These are phyloP conservation scores for Allium sativum DNA, from an alignment of 106 monocot species.

Conservation along the genomic window DNA sequence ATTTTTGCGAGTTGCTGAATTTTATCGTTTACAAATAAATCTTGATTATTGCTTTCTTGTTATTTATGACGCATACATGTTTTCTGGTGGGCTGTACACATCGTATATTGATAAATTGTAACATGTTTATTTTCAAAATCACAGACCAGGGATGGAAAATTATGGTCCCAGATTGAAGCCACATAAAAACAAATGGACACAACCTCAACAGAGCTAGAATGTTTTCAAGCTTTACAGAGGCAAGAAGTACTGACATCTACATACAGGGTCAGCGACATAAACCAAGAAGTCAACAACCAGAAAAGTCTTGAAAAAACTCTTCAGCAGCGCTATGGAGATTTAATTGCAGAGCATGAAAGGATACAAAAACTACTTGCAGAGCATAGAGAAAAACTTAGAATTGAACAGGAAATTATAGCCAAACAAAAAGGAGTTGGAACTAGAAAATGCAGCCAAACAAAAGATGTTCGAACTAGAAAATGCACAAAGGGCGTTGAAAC, in stretches of 20 bases:
- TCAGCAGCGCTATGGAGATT: conserved; percentile 63
- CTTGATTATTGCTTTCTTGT: too few relatives aligned
- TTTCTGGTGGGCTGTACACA: too few relatives aligned
- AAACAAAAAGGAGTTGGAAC: conserved; percentile 25
- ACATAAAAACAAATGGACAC: conserved; percentile 85
- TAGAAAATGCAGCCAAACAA: too few relatives aligned
- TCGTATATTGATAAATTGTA: too few relatives aligned
- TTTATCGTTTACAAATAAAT: too few relatives aligned
- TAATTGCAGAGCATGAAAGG: conserved; percentile 45
- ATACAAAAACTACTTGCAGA: conserved; percentile 39
- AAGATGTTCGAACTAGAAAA: too few relatives aligned
- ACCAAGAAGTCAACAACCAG: conserved; percentile 73
- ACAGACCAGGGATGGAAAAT: conserved; percentile 65
- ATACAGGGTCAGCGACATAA: conserved; percentile 42
- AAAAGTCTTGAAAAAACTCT: conserved; percentile 50
- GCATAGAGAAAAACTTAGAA: conserved; percentile 27
- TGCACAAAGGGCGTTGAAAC: too few relatives aligned
- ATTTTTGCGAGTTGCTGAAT: too few relatives aligned
- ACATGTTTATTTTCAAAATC: not conserved
- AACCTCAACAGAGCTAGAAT: conserved; percentile 68
- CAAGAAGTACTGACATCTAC: conserved; percentile 72
- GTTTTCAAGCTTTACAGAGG: conserved; percentile 65
- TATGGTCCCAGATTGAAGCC: conserved; percentile 69
- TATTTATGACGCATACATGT: too few relatives aligned
- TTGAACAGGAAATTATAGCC: conserved; percentile 55